These are phyloP conservation scores for Camelina neglecta DNA, from an alignment of 345 rosid genomes.

Conservation along the genomic window DNA sequence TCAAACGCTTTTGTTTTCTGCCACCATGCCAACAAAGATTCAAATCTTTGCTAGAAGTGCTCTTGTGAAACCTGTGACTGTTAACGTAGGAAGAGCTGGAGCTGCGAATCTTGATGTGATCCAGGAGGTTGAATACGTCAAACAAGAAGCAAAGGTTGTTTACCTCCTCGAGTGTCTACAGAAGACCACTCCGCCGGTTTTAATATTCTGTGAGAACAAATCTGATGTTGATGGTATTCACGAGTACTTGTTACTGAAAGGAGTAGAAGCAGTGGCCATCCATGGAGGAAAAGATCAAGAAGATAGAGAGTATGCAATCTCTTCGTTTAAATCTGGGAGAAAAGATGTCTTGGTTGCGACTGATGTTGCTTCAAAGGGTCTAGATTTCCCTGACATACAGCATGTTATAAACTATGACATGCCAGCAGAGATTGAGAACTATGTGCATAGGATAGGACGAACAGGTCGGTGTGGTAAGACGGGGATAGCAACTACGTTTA, in stretches of 20 bases:
- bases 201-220: constrained; percentile 94
- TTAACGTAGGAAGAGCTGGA: constrained; percentile 62
- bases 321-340: constrained; percentile 79
- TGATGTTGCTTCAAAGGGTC: constrained; percentile 90
- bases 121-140: constrained; percentile 94
- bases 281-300: constrained; percentile 98
- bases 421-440: constrained; percentile 95
- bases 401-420: constrained; percentile 94
- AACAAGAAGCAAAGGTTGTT: constrained; percentile 93
- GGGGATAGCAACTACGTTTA: constrained; percentile 90
- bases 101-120: constrained; percentile 66
- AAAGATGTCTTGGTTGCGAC: constrained; percentile 93
- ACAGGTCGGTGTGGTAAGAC: constrained; percentile 96
- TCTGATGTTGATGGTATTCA: constrained; percentile 93
- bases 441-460: constrained; percentile 91
- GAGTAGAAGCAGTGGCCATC: constrained; percentile 90
- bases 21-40: background rate
- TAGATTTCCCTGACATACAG: constrained; percentile 92
- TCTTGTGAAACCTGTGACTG: background rate
- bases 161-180: constrained; percentile 92
- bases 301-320: constrained; percentile 87
- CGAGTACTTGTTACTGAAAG: constrained; percentile 56
- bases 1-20: background rate
- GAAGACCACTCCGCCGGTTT: constrained; percentile 93
- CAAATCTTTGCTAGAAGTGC: background rate